These are phyloP conservation scores for Paramecium sonneborni DNA, from an alignment of 73 alveolate genomes.

Conservation along the genomic window DNA sequence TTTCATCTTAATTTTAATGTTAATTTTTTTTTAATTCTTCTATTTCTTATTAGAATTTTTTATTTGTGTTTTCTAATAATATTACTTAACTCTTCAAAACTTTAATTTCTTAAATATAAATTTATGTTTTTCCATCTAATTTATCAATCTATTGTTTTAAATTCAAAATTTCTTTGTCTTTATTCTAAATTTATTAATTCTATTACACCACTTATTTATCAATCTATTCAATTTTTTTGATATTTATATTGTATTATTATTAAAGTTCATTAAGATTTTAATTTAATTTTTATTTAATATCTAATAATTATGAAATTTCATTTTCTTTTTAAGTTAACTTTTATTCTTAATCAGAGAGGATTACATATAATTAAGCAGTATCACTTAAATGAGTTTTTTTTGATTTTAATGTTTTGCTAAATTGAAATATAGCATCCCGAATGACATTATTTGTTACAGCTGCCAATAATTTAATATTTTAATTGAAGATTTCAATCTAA, in stretches of 20 bases:
- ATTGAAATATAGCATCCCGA: not conserved
- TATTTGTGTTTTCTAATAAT: not conserved
- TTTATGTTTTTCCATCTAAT: slow-evolving; percentile 30
- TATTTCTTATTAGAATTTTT: not conserved
- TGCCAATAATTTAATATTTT: not conserved
- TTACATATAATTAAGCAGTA: not conserved
- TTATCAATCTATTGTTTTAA: not conserved
- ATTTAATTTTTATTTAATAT: not conserved
- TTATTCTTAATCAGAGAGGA: not conserved
- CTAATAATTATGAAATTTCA: not conserved
- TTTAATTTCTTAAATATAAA: slow-evolving; percentile 10
- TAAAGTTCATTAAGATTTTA: not conserved
- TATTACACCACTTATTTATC: not conserved
- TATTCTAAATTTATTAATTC: not conserved
- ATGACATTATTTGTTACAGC: not conserved
- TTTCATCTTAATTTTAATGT: slow-evolving; percentile 17
- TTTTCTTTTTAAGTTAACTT: not conserved
- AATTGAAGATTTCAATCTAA: not conserved
- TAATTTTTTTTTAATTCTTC: not conserved
- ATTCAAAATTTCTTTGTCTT: not conserved
- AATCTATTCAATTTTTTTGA: not conserved
- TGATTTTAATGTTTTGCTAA: slow-evolving; percentile 11
- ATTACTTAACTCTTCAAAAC: slow-evolving; percentile 6
- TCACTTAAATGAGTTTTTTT: not conserved
- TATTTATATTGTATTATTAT: not conserved